Percentiles rank a stretch among this genome's conserved stretches.
These are phyloP conservation scores for Cryptomeria japonica DNA, from an alignment of 75 land plant species.

Conservation along the genomic window DNA sequence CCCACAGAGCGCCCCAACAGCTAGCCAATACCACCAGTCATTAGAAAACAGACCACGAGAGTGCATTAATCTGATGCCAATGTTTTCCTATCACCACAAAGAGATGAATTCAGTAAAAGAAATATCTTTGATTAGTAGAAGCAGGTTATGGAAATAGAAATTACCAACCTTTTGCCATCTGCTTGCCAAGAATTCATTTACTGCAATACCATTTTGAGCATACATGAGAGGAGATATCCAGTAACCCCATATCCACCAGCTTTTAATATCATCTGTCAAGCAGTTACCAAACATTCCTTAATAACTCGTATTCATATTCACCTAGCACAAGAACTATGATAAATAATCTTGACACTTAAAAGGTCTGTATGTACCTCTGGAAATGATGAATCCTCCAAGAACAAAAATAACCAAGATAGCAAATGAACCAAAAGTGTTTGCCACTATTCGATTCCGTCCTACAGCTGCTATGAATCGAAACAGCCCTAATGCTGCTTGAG, in stretches of 20 bases:
- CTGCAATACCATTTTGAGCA: constrained; percentile 26
- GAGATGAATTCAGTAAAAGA: neutral
- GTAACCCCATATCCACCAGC: constrained; percentile 39
- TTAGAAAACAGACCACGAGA: constrained; percentile 50
- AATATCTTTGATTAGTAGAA: constrained; percentile 30
- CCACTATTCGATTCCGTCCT: constrained; percentile 42
- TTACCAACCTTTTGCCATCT: constrained; percentile 13
- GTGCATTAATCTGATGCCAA: constrained; percentile 54
- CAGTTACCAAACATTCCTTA: neutral
- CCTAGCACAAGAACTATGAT: too few relatives aligned
- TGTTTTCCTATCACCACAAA: constrained; percentile 3
- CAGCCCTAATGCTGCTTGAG: constrained; percentile 44
- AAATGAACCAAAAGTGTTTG: constrained; percentile 48
- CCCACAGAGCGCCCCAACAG: constrained; percentile 38
- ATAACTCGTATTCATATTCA: neutral
- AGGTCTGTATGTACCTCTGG: constrained; percentile 33
- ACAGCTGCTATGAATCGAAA: constrained; percentile 51
- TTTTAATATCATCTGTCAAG: constrained; percentile 15
- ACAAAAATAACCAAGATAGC: constrained; percentile 37
- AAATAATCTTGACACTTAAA: neutral
- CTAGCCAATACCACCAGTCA: constrained; percentile 67
- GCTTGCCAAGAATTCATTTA: constrained; percentile 27
- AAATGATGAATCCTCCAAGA: constrained; percentile 56
- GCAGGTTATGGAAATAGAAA: neutral
- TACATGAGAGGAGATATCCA: constrained; percentile 35